These are phyloP conservation scores for Ceriops zippeliana DNA, from an alignment of 345 rosid species.

Conservation along the genomic window DNA sequence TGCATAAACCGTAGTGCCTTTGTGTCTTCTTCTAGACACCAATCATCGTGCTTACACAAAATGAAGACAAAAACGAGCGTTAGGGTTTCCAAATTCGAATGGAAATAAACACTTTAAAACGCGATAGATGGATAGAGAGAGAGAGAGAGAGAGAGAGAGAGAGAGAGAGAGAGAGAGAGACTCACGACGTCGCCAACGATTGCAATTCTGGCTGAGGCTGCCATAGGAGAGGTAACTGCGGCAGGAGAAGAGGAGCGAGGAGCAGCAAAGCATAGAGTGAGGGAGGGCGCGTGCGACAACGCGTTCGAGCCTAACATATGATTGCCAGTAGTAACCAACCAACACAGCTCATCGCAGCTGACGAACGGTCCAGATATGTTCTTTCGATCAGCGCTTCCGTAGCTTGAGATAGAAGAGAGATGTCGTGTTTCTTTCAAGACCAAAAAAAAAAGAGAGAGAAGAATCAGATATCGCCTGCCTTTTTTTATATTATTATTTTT, in stretches of 20 bases:
- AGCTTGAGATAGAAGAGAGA: too few species aligned
- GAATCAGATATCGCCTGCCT: too few species aligned
- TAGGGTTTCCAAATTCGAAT: neutral
- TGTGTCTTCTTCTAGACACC: slow-evolving; percentile 69
- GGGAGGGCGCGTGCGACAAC: slow-evolving; percentile 24
- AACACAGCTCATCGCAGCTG: too few species aligned
- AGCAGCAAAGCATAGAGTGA: neutral
- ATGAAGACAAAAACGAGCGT: neutral
- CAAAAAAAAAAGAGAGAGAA: too few species aligned
- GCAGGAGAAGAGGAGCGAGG: slow-evolving; percentile 12
- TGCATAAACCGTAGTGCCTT: slow-evolving; percentile 65
- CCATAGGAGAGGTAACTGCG: slow-evolving; percentile 30
- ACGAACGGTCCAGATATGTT: too few species aligned
- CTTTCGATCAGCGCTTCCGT: too few species aligned
- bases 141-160: slow-evolving; percentile 9
- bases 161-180: slow-evolving; percentile 7
- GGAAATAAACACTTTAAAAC: neutral
- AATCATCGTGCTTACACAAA: slow-evolving; percentile 61
- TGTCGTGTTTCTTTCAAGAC: too few species aligned
- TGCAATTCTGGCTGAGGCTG: slow-evolving; percentile 45
- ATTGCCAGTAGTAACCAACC: too few species aligned
- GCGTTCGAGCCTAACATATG: slow-evolving; percentile 20
- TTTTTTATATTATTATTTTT: too few species aligned
- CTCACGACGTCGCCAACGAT: slow-evolving; percentile 65
- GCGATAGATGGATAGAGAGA: neutral